Conservation (phyloP, 129 eudicot species). For the Centella asiatica region DNA sequence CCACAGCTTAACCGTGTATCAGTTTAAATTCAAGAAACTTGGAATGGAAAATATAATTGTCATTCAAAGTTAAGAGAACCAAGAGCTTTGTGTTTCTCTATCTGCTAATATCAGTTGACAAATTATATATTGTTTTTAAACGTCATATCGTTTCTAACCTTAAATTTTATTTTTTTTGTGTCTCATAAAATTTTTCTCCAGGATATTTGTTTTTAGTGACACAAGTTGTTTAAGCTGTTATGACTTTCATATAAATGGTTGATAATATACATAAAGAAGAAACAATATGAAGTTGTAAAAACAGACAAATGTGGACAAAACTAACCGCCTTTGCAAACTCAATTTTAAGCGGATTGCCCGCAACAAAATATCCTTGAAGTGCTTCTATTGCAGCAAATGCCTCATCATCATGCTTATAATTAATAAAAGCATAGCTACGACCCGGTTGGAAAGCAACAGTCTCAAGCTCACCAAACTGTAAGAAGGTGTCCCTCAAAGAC, state of each 20-base stretch:
- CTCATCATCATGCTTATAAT: conserved; percentile 58
- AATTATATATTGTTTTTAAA: too few species aligned
- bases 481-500: conserved; percentile 45
- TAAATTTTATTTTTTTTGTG: too few species aligned
- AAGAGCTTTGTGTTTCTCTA: neutral
- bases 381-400: conserved; percentile 64
- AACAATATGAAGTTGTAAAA: conserved; percentile 14
- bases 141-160: too few species aligned
- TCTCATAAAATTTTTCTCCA: too few species aligned
- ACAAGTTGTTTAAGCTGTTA: neutral
- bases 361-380: conserved; percentile 81
- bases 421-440: conserved; percentile 82
- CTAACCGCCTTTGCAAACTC: conserved; percentile 99
- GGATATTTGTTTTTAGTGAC: too few species aligned
- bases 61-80: neutral
- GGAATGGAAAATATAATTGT: neutral
- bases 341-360: conserved; percentile 83
- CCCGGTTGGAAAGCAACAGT: conserved; percentile 79
- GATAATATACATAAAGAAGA: conserved; percentile 23
- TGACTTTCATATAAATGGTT: conserved; percentile 4
- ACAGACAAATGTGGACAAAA: conserved; percentile 55
- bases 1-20: too few species aligned
- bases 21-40: neutral
- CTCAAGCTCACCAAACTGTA: conserved; percentile 76
- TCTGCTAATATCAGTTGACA: too few species aligned